Evolutionary conservation across 139 green algal genomes (phyloP), one percentile per base, ranked within the genome.

Genomic region (Chlorella ohadii): DNA sequence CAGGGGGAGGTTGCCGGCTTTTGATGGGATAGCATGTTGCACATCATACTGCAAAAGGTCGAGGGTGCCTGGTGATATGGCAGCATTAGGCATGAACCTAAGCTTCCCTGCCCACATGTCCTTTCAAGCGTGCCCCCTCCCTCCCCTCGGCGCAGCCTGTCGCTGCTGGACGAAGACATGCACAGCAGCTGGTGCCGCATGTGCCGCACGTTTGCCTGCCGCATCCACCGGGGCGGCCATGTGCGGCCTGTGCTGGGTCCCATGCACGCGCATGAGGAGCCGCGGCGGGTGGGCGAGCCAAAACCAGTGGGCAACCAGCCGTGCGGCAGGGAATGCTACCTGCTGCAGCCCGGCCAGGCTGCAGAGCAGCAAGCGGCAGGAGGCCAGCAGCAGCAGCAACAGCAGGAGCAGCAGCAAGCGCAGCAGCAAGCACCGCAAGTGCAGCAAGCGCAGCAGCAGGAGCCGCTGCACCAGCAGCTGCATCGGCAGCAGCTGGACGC

Each of bases 171-270:
- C 65, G 75, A 68, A 4, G 78, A 77, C 22, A 73, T 93, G 25
- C 59, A 85, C 57, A 64, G 22, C 25, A 64, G 20, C 59, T 95
- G 91, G 71, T 95, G 92, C 88, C 82, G 90, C 33, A 87, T 88
- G 38, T 95, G 92, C 89, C 81, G 85, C 28, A 82, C 82, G n/a
- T 95, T 91, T 84, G 82, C 56, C 84, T 95, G 92, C 90, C 80
- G 87, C 33, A 79, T 81, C 20, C 92, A 95, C 67, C 64, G 44
- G 25, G 85, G 81, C 81, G 20, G 13, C 4, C 65, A 80, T 20
- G 31, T 59, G 9, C 61, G 82, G 7, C 82, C 72, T 9, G 82
- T 78, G 13, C 17, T 83, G 27, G 83, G 75, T 2, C 67, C 74
- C 2, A 34, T 75, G 51, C 51, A 59, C 15, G 51, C 12, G 12